Base-by-base conservation (phyloP, 2,329 filamentous ascomycete species). In the Bipolaris bicolor region DNA sequence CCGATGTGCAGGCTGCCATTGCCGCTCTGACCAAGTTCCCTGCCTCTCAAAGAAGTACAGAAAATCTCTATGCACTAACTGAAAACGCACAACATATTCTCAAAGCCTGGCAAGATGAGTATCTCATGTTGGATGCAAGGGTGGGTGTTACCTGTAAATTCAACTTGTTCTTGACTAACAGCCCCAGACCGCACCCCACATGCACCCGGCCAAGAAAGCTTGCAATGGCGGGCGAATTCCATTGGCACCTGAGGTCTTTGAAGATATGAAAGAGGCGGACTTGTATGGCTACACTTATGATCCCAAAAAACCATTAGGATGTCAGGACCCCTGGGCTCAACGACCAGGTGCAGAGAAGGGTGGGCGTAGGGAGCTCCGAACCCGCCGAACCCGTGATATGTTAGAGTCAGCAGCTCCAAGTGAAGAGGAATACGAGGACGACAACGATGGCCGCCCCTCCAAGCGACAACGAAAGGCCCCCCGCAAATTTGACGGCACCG, bases 261-360 rank as follows among this genome's bases (percentile, higher is more conserved):
- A 86, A 65, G 85, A 86, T 62, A 82, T 82, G 71, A 86, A 86
- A 62, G 85, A 88, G 73, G 81, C 85, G 1, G 81, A 82, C 55
- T 74, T 88, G 0, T 88, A 88, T 66, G 83, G 84, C 53, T 88
- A 87, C 69, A 80, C 78, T 33, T 84, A 84, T 67, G 83, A 85
- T 59, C 72, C 82, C 0, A 83, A 83, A 63, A 81, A 80, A 56
- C 64, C 76, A 43, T 73, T 75, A 11, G 81, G 81, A n/a, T 77
- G 74, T 51, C 85, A 87, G 62, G 82, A 87, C 65, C 83, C 86
- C 0, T 85, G 85, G 56, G 70, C 77, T 1, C 85, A 88, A 60
- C 74, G 77, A 33, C 77, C 79, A 46, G 76, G 79, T 3, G 76
- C 78, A 50, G 80, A 82, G 39, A 73, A 71, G 50, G 76, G 73